A percentile compares a stretch with the other conserved stretches of the same genome.
phyloP scores from a whole-genome alignment of 2,329 filamentous ascomycete genomes.

The Scleromitrula shiraiana region DNA sequence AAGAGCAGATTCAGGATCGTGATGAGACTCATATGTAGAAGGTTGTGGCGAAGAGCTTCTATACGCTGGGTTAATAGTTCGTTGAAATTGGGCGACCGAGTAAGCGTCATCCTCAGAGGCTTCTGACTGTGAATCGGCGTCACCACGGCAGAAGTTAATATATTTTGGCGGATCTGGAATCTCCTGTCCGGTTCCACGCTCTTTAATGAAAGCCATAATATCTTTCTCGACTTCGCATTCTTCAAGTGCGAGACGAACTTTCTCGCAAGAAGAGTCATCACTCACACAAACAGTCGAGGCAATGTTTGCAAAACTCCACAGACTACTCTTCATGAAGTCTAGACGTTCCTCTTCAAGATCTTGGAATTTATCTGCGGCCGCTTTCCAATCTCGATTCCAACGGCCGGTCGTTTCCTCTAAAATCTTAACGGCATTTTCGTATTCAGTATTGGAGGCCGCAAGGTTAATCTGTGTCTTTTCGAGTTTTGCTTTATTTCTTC shows the following conservation, averaged over 20 bases:
- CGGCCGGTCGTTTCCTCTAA: slow-evolving; percentile 90
- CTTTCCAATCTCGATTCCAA: slow-evolving; percentile 99
- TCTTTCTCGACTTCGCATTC: slow-evolving; percentile 97
- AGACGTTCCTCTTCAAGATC: slow-evolving; percentile 95
- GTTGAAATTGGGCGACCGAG: slow-evolving; percentile 90
- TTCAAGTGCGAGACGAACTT: slow-evolving; percentile 86
- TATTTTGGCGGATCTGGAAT: slow-evolving; percentile 96
- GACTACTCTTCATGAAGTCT: slow-evolving; percentile 93
- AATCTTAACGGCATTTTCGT: slow-evolving; percentile 85
- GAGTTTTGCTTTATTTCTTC: slow-evolving; percentile 96
- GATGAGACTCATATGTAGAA: slow-evolving; percentile 84
- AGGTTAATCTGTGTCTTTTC: slow-evolving; percentile 98
- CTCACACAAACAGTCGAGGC: slow-evolving; percentile 96
- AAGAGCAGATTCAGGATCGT: slow-evolving; percentile 71
- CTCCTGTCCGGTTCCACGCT: slow-evolving; percentile 86
- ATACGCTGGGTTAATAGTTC: slow-evolving; percentile 92
- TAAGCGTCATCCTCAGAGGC: slow-evolving; percentile 81
- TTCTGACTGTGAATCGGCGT: slow-evolving; percentile 75
- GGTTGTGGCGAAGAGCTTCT: slow-evolving; percentile 93
- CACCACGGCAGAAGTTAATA: slow-evolving; percentile 96
- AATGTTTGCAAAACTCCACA: slow-evolving; percentile 98
- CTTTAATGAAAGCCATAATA: slow-evolving; percentile 79
- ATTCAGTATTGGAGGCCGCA: slow-evolving; percentile 83
- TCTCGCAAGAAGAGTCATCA: slow-evolving; percentile 93
- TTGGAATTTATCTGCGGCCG: slow-evolving; percentile 97